These are phyloP conservation scores for Aureobasidium melanogenum DNA, from an alignment of 2,329 filamentous ascomycete genomes.

Conservation along the genomic window DNA sequence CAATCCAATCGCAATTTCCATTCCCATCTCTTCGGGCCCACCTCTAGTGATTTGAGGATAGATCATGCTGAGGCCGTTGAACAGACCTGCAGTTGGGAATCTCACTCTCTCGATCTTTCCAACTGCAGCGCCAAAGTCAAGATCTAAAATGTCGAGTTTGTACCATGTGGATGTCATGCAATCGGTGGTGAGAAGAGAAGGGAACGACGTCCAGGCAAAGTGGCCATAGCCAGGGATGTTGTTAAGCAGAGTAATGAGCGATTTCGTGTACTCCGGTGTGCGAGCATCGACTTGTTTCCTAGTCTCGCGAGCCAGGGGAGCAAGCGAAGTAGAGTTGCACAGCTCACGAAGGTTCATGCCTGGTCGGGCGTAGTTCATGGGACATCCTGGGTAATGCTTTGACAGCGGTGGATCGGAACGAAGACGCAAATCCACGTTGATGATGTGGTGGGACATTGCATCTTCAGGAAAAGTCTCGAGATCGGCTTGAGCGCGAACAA, in stretches of 20 bases:
- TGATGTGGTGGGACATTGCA: not conserved
- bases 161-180: constrained; percentile 1
- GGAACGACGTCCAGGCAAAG: not conserved
- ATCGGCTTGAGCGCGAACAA: not conserved
- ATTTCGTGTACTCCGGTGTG: not conserved
- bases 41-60: not conserved
- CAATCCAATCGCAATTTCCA: not conserved
- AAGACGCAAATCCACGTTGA: not conserved
- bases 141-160: not conserved
- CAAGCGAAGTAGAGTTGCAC: not conserved
- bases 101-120: not conserved
- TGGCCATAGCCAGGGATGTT: not conserved
- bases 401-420: not conserved
- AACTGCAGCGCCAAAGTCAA: not conserved
- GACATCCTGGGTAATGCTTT: not conserved
- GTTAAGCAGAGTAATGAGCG: not conserved
- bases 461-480: not conserved
- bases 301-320: not conserved
- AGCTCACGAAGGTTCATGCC: not conserved
- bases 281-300: not conserved
- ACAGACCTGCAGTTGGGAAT: not conserved
- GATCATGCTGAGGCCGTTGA: not conserved
- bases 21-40: not conserved
- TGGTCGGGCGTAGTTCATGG: not conserved
- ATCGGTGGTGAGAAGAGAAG: not conserved